These are phyloP conservation scores for Eimeria praecox DNA, from an alignment of 169 alveolate genomes.

Conservation along the genomic window DNA sequence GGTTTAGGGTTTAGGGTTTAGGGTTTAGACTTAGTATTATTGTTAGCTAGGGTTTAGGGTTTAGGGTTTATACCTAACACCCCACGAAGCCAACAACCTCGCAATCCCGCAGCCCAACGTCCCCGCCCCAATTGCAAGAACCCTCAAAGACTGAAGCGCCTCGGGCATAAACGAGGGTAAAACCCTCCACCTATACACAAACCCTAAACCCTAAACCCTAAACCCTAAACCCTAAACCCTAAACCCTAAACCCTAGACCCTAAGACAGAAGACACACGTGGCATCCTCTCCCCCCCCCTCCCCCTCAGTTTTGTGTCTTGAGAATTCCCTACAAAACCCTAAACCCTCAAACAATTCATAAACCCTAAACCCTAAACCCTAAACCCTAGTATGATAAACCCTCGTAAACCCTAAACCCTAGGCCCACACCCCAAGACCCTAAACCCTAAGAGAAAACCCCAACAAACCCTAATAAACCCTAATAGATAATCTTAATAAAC, in stretches of 20 bases:
- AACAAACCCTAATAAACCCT: too few species aligned
- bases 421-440: too few species aligned
- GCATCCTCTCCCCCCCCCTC: too few species aligned
- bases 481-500: background rate
- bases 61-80: conserved; percentile 86
- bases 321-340: too few species aligned
- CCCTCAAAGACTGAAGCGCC: conserved; percentile 86
- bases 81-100: conserved; percentile 96
- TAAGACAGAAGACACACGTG: background rate
- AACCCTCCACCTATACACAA: conserved; percentile 92
- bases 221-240: background rate
- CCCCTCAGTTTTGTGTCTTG: too few species aligned
- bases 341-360: background rate
- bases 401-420: background rate
- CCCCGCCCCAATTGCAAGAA: conserved; percentile 94
- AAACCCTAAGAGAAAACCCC: background rate
- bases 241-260: background rate
- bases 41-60: background rate
- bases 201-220: background rate
- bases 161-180: conserved; percentile 92
- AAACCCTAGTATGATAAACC: background rate
- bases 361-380: background rate
- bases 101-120: conserved; percentile 93
- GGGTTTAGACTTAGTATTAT: background rate
- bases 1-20: conserved; percentile 20